Evolutionary conservation across 116 monocot genomes (phyloP), one percentile per base, ranked within the genome.

Genomic region (Posidonia oceanica): DNA sequence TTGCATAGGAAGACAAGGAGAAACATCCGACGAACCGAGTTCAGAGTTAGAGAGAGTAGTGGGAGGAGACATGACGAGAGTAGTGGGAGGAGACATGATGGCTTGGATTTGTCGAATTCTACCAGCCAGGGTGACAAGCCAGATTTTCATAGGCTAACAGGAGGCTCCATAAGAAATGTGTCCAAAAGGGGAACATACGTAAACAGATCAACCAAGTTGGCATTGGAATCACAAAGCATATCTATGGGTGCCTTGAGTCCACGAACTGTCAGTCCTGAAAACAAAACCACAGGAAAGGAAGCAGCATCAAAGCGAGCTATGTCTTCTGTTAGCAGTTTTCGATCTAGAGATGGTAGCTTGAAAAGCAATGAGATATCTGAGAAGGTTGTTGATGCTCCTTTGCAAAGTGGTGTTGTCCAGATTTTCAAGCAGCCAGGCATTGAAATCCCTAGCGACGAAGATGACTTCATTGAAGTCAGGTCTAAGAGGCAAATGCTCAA

Each of bases 391-490:
- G 90, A 80, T 83, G 76, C 83, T 77, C 85, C 91, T 73, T 39
- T 89, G 59, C 83, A 80, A 64, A 83, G 76, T 79, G 90, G 87
- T 58, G 72, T 87, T 67, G 84, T 93, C 52, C 75, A 90, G 52
- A 78, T 98, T 76, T 92, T 85, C 68, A 84, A 83, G 42, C 98
- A 98, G 69, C 82, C 85, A 14, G 93, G 98, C 4, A 98, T 93
- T 79, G 98, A 93, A 84, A 72, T 82, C 65, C 93, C 90, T 65
- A 81, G 78, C 73, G 93, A 98, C 76, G 98, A 80, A 64, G 90
- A 93, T 84, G 90, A 87, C 72, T 98, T 98, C 70, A 93, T 98
- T 69, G 80, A 98, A 81, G 98, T 98, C 54, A 93, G 82, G 72
- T 98, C 98, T 36, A 98, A 98, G 75, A 82, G 87, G 75, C 90